Evolutionary conservation across 75 land plant genomes (phyloP), one percentile per base, ranked within the genome.

Genomic region (Cunninghamia lanceolata): DNA sequence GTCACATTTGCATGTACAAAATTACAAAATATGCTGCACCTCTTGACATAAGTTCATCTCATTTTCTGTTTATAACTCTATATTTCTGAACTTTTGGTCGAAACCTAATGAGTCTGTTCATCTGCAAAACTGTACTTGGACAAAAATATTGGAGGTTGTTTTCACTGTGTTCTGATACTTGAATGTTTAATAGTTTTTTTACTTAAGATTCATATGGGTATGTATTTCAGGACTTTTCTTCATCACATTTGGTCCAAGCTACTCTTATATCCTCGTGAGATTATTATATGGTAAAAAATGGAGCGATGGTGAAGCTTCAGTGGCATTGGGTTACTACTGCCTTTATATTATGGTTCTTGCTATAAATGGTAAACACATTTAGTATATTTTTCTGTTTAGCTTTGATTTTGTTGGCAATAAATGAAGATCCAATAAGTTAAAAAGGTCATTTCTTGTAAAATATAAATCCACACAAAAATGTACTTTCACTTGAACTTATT

Each of bases 301-400:
- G 99, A 96, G 99, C 89, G 99, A 98, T 86, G 96, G 96, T 82
- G 99, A 98, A 92, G 99, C 99, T 83, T 86, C 99, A n/a, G 47
- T 86, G 52, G 97, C 96, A 13, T 93, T 98, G 14, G 90, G 90
- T 71, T 94, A 87, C 85, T 98, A 98, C 86, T 98, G 99, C 88
- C 81, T 96, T 75, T 98, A 95, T 91, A 86, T 98, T 11, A 85
- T 98, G 85, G 88, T 87, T 81, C 90, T 98, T 84, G 99, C 99
- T 36, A 89, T 96, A 89, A 98, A 98, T 87, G 99, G 99, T 98
- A 82, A 84, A 92, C 84, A 54, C 47, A 36, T 40, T 74, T n/a
- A 84, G 13, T 71, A 9, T 82, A 45, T 45, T 21, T n/a, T 38
- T 85, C 30, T 85, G 14, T 7, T 45, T n/a, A 32, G 16, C 47